phyloP scores from a whole-genome alignment of 2,329 filamentous ascomycete species.

The Trichophyton simii region DNA sequence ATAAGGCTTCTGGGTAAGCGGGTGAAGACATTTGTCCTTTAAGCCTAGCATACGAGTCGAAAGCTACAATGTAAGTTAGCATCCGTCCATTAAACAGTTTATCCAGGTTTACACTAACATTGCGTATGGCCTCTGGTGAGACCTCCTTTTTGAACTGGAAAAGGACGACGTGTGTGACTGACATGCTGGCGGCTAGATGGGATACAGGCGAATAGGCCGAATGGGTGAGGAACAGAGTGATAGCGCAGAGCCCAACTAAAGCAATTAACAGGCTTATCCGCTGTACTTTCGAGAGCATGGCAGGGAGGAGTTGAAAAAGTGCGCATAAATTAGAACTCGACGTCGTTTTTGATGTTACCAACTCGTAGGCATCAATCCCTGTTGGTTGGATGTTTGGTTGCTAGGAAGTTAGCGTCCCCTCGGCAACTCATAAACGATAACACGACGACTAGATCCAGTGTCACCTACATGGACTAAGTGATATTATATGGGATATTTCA shows the following conservation, averaged over 20 bases:
- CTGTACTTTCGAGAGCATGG: background rate
- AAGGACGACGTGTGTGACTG: constrained; percentile 55
- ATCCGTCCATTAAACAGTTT: constrained; percentile 2
- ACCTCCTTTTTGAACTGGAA: constrained; percentile 50
- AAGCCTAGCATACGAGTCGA: constrained; percentile 47
- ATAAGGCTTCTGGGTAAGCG: constrained; percentile 47
- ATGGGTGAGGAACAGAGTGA: background rate
- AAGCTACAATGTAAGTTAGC: constrained; percentile 29
- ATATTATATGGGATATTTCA: too few species aligned
- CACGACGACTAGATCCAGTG: too few species aligned
- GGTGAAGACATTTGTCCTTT: constrained; percentile 47
- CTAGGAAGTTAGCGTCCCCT: too few species aligned
- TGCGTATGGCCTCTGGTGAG: constrained; percentile 39
- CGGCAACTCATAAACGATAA: too few species aligned
- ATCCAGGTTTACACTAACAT: constrained; percentile 31
- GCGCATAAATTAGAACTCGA: background rate
- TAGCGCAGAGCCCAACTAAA: background rate
- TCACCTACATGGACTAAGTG: too few species aligned
- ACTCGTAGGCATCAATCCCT: background rate
- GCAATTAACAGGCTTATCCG: background rate
- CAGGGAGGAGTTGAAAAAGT: background rate
- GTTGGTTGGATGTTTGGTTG: background rate
- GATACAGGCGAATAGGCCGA: background rate
- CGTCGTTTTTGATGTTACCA: background rate
- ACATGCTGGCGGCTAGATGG: constrained; percentile 34